Conservation (phyloP, 164 flowering plant genomes). For the Echeveria elegans region DNA sequence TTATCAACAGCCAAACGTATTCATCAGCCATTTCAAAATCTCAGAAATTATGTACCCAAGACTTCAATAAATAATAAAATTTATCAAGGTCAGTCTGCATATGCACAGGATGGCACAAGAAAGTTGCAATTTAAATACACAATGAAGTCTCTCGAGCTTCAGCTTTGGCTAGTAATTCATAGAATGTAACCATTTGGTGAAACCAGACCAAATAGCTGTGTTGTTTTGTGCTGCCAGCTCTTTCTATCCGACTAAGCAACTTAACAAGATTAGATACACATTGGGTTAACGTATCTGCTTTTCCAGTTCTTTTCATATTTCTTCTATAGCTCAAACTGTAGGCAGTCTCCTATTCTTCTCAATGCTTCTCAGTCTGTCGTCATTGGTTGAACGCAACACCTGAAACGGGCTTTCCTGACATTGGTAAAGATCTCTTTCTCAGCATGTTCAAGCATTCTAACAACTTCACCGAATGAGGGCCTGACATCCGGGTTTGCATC, state of each 20-base stretch:
- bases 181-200: background rate
- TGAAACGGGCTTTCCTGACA: too few species aligned
- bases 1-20: too few species aligned
- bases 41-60: too few species aligned
- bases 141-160: background rate
- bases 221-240: background rate
- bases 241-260: background rate
- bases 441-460: too few species aligned
- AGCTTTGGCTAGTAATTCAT: background rate
- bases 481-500: background rate
- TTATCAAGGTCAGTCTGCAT: background rate
- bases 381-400: too few species aligned
- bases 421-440: too few species aligned
- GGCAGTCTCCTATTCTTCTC: background rate
- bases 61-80: background rate
- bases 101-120: background rate
- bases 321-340: background rate
- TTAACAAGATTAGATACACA: background rate
- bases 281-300: background rate
- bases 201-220: background rate
- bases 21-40: too few species aligned
- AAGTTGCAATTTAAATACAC: background rate
- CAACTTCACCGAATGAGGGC: background rate
- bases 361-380: background rate
- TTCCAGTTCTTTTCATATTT: background rate